Evolutionary conservation across 306 rosid species (phyloP).

Genomic region (Cotoneaster glaucophyllus): DNA sequence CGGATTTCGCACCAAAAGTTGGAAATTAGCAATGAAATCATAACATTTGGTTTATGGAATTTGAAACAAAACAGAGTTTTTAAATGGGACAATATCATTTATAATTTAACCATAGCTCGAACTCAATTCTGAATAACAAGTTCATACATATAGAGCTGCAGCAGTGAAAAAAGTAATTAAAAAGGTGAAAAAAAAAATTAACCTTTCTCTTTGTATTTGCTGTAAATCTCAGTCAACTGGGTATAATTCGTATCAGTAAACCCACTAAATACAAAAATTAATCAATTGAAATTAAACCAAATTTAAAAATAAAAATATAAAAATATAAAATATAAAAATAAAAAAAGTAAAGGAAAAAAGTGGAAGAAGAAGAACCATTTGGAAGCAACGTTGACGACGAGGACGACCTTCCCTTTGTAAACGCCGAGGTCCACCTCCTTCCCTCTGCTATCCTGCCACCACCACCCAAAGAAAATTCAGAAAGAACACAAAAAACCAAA

Average conservation of each 20-base stretch:
- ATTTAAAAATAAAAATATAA: not conserved
- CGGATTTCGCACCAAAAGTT: not conserved
- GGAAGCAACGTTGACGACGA: conserved; percentile 88
- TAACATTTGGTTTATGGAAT: not conserved
- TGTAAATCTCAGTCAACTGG: conserved; percentile 72
- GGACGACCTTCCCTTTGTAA: conserved; percentile 78
- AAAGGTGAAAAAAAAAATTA: not conserved
- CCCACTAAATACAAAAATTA: conserved; percentile 25
- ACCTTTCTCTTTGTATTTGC: conserved; percentile 63
- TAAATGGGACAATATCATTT: too few species aligned
- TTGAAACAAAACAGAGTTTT: too few species aligned
- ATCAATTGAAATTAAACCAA: not conserved
- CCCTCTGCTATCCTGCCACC: conserved; percentile 62
- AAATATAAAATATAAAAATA: too few species aligned
- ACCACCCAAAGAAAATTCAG: not conserved
- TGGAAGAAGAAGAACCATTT: conserved; percentile 51
- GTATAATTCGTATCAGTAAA: conserved; percentile 74
- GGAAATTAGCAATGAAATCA: not conserved
- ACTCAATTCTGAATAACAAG: not conserved
- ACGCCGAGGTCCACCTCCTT: conserved; percentile 58
- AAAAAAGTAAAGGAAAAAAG: not conserved
- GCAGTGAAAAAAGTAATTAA: not conserved
- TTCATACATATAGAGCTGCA: not conserved
- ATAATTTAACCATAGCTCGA: not conserved
- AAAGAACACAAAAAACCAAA: not conserved